Percentiles rank a stretch among this genome's conserved stretches.
Conservation (phyloP, 2,329 filamentous ascomycete species). For the Fusarium beomiforme region DNA sequence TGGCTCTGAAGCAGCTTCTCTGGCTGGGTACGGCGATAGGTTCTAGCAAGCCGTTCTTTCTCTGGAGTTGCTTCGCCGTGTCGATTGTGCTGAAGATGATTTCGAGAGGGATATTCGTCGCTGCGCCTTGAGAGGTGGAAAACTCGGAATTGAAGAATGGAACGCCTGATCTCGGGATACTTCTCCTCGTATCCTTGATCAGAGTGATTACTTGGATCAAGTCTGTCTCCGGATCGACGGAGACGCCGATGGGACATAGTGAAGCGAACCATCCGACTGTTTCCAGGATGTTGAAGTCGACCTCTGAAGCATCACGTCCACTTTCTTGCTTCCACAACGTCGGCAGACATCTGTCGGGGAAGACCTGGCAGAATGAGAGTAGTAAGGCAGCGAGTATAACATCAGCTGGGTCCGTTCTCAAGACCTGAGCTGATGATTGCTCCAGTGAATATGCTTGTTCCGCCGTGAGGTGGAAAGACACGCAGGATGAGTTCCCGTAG, state of each 20-base stretch:
- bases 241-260: conserved; percentile 61
- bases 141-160: conserved; percentile 61
- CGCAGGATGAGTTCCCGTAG: conserved; percentile 55
- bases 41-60: conserved; percentile 60
- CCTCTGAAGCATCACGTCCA: conserved; percentile 56
- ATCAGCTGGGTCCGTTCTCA: conserved; percentile 63
- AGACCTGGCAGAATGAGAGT: conserved; percentile 65
- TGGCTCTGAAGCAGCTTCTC: conserved; percentile 51
- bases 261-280: conserved; percentile 71
- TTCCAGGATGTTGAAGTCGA: conserved; percentile 61
- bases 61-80: conserved; percentile 58
- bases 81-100: conserved; percentile 68
- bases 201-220: conserved; percentile 61
- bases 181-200: conserved; percentile 62
- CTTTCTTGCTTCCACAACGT: conserved; percentile 65
- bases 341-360: conserved; percentile 61
- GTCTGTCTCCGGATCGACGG: conserved; percentile 57
- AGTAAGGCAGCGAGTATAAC: conserved; percentile 64
- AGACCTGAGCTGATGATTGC: conserved; percentile 54
- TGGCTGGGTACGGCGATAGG: conserved; percentile 55
- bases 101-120: conserved; percentile 62
- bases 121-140: conserved; percentile 46
- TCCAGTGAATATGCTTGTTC: conserved; percentile 57
- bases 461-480: conserved; percentile 55
- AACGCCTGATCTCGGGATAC: conserved; percentile 56